Conservation (phyloP, 768 basidiomycete species). For the Hebeloma cylindrosporum region DNA sequence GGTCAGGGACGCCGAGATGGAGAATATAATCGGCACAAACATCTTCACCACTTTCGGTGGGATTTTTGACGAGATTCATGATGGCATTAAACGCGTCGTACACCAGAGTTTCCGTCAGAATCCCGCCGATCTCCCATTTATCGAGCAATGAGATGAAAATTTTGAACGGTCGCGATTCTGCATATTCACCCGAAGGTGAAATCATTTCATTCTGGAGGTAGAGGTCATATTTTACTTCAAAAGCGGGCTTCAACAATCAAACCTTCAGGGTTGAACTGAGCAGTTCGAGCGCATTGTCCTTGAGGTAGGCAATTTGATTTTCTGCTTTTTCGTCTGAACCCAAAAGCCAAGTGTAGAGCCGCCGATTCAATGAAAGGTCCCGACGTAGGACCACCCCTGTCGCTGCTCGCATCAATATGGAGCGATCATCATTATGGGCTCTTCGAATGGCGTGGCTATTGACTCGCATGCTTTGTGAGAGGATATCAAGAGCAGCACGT, state of each 20-base stretch:
- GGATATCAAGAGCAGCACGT: slow-evolving; percentile 79
- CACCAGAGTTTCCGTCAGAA: slow-evolving; percentile 74
- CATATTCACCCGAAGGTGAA: slow-evolving; percentile 66
- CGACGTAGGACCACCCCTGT: slow-evolving; percentile 87
- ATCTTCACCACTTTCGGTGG: slow-evolving; percentile 58
- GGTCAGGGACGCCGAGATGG: not conserved
- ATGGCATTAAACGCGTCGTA: slow-evolving; percentile 80
- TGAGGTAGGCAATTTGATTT: slow-evolving; percentile 72
- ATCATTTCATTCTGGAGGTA: slow-evolving; percentile 70
- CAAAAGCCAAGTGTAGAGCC: slow-evolving; percentile 91
- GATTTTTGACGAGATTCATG: slow-evolving; percentile 50
- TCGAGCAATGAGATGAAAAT: slow-evolving; percentile 94
- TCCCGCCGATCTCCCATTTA: slow-evolving; percentile 93
- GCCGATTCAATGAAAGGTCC: slow-evolving; percentile 89
- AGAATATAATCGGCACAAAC: slow-evolving; percentile 36
- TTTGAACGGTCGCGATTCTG: slow-evolving; percentile 87
- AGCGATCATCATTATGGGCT: slow-evolving; percentile 70
- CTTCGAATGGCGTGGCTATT: slow-evolving; percentile 71
- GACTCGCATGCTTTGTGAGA: slow-evolving; percentile 72
- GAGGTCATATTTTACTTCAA: slow-evolving; percentile 2
- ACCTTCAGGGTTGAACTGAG: slow-evolving; percentile 72
- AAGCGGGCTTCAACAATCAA: not conserved
- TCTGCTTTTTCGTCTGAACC: slow-evolving; percentile 79
- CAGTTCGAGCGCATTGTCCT: slow-evolving; percentile 67
- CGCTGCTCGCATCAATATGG: slow-evolving; percentile 84